Percentiles rank a stretch among this genome's conserved stretches.
Conservation (phyloP, 75 land plant species). For the Picea glauca region DNA sequence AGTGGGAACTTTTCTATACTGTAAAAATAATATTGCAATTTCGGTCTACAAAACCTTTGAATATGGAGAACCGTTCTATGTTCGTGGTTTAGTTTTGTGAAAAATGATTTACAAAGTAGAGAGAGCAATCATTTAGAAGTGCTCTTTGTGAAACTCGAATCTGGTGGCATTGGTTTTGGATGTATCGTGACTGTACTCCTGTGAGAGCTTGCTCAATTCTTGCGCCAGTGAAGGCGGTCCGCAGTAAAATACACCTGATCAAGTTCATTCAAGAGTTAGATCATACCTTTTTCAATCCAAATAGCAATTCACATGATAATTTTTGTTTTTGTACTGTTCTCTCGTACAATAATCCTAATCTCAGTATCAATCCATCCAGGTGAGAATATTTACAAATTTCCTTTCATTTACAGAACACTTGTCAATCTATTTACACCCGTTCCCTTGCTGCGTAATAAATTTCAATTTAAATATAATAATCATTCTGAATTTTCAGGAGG, state of each 20-base stretch:
- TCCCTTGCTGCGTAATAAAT: too few species aligned
- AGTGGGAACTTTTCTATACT: too few species aligned
- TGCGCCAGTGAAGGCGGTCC: constrained; percentile 74
- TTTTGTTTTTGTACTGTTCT: too few species aligned
- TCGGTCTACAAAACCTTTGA: constrained; percentile 3
- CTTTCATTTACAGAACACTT: too few species aligned
- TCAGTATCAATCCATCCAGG: too few species aligned
- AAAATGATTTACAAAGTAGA: neutral
- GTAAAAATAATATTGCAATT: neutral
- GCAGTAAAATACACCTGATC: constrained; percentile 95
- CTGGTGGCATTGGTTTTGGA: constrained; percentile 30
- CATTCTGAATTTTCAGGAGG: neutral
- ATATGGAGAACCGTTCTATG: neutral
- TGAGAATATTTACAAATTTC: too few species aligned
- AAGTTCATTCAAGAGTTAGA: neutral
- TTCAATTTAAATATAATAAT: too few species aligned
- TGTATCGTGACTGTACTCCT: constrained; percentile 58
- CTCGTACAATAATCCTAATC: too few species aligned
- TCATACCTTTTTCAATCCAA: neutral
- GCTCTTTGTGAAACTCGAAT: constrained; percentile 94
- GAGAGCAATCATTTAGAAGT: constrained; percentile 36
- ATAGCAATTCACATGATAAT: too few species aligned
- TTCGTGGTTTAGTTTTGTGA: neutral
- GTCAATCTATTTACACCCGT: too few species aligned
- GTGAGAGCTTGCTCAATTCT: constrained; percentile 66